Evolutionary conservation across 1,284 basidiomycete genomes (phyloP).

Genomic region (Moesziomyces aphidis): DNA sequence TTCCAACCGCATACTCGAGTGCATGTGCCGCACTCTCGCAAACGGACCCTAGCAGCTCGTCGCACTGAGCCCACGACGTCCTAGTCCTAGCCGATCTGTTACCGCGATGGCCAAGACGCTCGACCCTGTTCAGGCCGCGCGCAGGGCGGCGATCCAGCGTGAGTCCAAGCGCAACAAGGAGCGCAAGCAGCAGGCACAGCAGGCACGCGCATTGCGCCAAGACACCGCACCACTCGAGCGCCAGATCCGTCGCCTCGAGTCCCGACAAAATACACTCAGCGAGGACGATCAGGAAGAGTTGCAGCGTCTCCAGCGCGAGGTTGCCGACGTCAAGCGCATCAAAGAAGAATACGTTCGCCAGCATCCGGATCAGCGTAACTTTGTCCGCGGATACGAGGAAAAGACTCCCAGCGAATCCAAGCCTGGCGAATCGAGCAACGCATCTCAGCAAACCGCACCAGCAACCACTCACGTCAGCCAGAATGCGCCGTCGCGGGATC

Average conservation of each 20-base stretch:
- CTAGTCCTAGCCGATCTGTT: too few relatives aligned
- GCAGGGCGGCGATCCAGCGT: conserved; percentile 61
- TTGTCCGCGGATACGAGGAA: conserved; percentile 74
- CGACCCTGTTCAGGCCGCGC: conserved; percentile 67
- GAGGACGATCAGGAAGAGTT: conserved; percentile 43
- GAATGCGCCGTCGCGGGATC: conserved; percentile 10
- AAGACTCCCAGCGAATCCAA: not conserved
- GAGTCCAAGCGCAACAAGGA: conserved; percentile 62
- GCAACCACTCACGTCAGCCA: too few relatives aligned
- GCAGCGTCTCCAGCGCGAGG: conserved; percentile 39
- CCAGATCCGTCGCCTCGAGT: conserved; percentile 49
- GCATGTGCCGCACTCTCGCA: too few relatives aligned
- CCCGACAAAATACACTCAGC: conserved; percentile 20
- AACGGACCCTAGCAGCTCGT: too few relatives aligned
- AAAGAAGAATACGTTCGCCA: conserved; percentile 76
- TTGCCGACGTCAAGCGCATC: conserved; percentile 45
- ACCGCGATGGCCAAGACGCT: conserved; percentile 40
- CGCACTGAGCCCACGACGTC: too few relatives aligned
- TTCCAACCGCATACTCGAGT: too few relatives aligned
- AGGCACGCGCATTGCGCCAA: conserved; percentile 41
- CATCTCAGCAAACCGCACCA: not conserved
- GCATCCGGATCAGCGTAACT: conserved; percentile 84
- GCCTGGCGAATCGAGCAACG: not conserved
- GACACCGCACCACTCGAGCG: conserved; percentile 42
- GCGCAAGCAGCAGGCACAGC: conserved; percentile 56